These are phyloP conservation scores for Aspergillus arachidicola DNA, from an alignment of 2,329 filamentous ascomycete species.

Conservation along the genomic window DNA sequence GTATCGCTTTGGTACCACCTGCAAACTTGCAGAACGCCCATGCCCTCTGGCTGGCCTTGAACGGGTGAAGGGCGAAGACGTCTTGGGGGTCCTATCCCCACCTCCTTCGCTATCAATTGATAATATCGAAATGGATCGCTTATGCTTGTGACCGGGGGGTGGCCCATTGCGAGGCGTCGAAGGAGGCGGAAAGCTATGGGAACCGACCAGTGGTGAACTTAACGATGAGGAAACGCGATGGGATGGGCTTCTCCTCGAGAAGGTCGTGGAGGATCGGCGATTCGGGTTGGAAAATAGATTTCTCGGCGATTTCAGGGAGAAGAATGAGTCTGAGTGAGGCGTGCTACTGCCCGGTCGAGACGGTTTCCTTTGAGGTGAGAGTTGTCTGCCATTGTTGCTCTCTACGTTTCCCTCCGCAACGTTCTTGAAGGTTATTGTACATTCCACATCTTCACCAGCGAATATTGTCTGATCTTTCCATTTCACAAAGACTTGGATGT, in stretches of 20 bases:
- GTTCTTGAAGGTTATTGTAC: conserved; percentile 96
- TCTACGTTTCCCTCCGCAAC: conserved; percentile 54
- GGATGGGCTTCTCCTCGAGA: conserved; percentile 35
- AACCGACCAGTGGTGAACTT: conserved; percentile 41
- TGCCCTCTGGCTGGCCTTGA: conserved; percentile 66
- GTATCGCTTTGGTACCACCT: conserved; percentile 63
- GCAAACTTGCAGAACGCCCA: conserved; percentile 77
- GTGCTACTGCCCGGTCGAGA: conserved; percentile 39
- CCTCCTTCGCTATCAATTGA: conserved; percentile 65
- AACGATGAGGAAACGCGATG: conserved; percentile 45
- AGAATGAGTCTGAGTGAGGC: conserved; percentile 39
- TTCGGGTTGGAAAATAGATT: conserved; percentile 38
- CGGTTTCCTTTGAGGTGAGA: conserved; percentile 39
- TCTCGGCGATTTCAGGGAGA: conserved; percentile 41
- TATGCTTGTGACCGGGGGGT: conserved; percentile 60
- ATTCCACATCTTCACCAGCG: conserved; percentile 92
- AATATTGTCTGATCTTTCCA: conserved; percentile 96
- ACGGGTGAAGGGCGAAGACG: conserved; percentile 41
- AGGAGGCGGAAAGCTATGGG: conserved; percentile 46
- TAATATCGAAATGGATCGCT: conserved; percentile 79
- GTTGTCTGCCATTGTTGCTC: conserved; percentile 30
- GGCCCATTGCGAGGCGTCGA: conserved; percentile 36
- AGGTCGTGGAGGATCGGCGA: conserved; percentile 39
- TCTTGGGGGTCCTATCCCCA: conserved; percentile 32
- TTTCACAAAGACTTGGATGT: conserved; percentile 92